Evolutionary conservation across 1,139 yeast genomes (phyloP).

Genomic region (Kazachstania sp.): DNA sequence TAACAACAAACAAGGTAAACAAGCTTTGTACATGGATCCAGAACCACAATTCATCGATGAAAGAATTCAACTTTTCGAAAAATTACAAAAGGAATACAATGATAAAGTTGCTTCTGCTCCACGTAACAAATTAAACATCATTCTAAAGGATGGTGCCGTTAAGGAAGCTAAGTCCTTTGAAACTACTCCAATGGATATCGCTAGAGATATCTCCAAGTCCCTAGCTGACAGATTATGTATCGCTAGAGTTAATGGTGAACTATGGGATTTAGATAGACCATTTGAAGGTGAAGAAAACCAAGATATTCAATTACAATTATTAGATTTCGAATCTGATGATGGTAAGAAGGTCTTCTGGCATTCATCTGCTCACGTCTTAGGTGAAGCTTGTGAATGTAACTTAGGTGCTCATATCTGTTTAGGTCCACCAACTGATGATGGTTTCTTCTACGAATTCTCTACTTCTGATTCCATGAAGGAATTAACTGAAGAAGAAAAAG

Average conservation of each 20-base stretch:
- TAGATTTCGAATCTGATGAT: constrained; percentile 75
- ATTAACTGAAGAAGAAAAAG: constrained; percentile 29
- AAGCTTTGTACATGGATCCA: constrained; percentile 48
- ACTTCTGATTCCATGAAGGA: constrained; percentile 43
- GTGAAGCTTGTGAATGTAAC: constrained; percentile 97
- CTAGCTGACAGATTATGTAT: constrained; percentile 81
- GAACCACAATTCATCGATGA: constrained; percentile 75
- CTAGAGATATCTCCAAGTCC: constrained; percentile 79
- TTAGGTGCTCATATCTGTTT: constrained; percentile 84
- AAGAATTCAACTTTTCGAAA: constrained; percentile 71
- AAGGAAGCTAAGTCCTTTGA: constrained; percentile 81
- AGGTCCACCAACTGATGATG: constrained; percentile 98
- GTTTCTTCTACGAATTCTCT: constrained; percentile 96
- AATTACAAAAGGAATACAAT: constrained; percentile 70
- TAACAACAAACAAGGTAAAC: constrained; percentile 31
- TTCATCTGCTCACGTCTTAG: constrained; percentile 95
- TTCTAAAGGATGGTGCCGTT: constrained; percentile 77
- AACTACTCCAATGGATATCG: constrained; percentile 83
- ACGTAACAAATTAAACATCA: constrained; percentile 60
- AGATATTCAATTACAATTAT: constrained; percentile 50
- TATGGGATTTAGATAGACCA: constrained; percentile 97
- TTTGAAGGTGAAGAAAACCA: constrained; percentile 49
- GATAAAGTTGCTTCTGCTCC: constrained; percentile 57
- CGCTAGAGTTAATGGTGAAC: constrained; percentile 77
- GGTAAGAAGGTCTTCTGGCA: constrained; percentile 98